phyloP scores from a whole-genome alignment of 768 basidiomycete genomes.

The Suillus tomentosus region DNA sequence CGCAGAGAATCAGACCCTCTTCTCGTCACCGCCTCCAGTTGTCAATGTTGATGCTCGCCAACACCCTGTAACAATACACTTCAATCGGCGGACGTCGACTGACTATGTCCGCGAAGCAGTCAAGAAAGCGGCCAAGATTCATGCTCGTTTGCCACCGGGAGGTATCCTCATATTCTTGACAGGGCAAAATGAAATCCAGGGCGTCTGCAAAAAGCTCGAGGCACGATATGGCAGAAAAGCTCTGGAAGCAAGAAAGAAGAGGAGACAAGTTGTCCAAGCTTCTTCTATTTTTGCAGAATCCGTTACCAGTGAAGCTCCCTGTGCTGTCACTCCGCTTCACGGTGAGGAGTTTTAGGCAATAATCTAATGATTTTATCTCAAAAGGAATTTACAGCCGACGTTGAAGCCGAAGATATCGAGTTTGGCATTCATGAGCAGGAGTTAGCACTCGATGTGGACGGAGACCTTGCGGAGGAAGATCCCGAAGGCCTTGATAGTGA shows the following conservation, averaged over 20 bases:
- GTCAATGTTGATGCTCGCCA: constrained; percentile 89
- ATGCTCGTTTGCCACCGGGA: constrained; percentile 87
- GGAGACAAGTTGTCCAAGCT: constrained; percentile 27
- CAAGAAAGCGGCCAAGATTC: constrained; percentile 90
- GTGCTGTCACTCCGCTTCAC: constrained; percentile 23
- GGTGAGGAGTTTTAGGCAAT: constrained; percentile 11
- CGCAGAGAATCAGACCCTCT: constrained; percentile 79
- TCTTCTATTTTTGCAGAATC: constrained; percentile 31
- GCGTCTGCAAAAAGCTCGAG: constrained; percentile 81
- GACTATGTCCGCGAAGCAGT: constrained; percentile 92
- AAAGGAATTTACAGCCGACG: constrained; percentile 48
- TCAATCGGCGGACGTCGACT: constrained; percentile 79
- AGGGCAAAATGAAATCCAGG: constrained; percentile 92
- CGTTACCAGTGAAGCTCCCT: constrained; percentile 16
- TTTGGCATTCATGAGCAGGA: constrained; percentile 54
- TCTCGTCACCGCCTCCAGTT: constrained; percentile 84
- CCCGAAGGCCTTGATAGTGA: constrained; percentile 77
- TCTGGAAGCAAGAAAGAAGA: constrained; percentile 52
- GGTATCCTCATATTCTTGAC: constrained; percentile 94
- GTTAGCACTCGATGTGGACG: constrained; percentile 71
- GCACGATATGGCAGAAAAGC: constrained; percentile 72
- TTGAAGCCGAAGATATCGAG: constrained; percentile 84
- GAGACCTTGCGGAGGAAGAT: constrained; percentile 60
- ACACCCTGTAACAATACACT: constrained; percentile 94
- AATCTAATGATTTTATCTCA: not conserved